These are phyloP conservation scores for Cryphonectria radicalis DNA, from an alignment of 2,329 filamentous ascomycete genomes.

Conservation along the genomic window DNA sequence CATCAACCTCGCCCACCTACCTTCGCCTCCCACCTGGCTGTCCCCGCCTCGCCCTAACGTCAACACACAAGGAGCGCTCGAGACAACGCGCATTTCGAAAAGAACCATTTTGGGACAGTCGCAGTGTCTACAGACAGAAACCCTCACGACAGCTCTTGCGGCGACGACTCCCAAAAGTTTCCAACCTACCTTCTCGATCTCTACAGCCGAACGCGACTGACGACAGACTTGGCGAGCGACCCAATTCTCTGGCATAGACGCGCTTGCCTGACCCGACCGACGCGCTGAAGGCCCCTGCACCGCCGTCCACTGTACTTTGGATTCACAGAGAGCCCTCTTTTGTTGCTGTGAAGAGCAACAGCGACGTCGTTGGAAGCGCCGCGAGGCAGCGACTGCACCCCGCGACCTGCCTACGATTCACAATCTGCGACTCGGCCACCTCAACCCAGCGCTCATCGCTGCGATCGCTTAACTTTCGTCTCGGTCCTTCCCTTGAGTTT, in stretches of 20 bases:
- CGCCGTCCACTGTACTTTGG: background rate
- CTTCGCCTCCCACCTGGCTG: background rate
- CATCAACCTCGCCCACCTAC: background rate
- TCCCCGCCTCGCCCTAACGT: background rate
- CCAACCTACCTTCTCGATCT: background rate
- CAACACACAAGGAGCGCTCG: background rate
- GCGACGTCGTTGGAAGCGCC: background rate
- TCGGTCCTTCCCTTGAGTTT: background rate
- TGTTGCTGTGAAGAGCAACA: background rate
- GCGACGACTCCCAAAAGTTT: background rate
- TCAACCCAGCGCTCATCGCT: constrained; percentile 8
- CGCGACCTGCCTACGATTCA: constrained; percentile 14
- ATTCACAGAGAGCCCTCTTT: background rate
- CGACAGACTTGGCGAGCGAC: background rate
- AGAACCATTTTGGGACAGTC: background rate
- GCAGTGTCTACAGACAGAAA: background rate
- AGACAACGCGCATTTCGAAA: background rate
- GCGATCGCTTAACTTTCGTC: constrained; percentile 5
- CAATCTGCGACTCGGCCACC: background rate
- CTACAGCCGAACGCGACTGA: constrained; percentile 11
- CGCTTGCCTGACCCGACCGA: background rate
- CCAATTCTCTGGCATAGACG: background rate
- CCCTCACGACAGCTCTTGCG: background rate
- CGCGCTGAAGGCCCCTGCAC: background rate
- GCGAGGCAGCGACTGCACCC: constrained; percentile 8